These are phyloP conservation scores for Saturnispora gosingensis DNA, from an alignment of 805 yeast genomes.

Conservation along the genomic window DNA sequence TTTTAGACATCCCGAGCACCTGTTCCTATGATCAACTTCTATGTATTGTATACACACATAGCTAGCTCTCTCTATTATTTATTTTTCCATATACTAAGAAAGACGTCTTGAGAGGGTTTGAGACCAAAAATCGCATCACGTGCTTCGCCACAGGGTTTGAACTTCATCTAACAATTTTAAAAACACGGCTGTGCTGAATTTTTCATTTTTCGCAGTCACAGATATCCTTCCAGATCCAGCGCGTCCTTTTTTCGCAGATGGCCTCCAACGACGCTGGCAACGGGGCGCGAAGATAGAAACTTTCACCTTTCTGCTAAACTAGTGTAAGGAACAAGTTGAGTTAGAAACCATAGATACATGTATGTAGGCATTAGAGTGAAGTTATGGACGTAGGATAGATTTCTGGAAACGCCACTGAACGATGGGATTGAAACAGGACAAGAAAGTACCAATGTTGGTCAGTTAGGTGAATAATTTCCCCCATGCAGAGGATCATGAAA, in stretches of 20 bases:
- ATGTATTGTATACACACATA: too few relatives aligned
- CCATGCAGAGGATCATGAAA: too few relatives aligned
- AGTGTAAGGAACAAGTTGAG: not conserved
- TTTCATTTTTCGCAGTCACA: conserved; percentile 2
- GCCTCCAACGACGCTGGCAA: not conserved
- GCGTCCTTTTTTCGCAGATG: not conserved
- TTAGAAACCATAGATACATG: not conserved
- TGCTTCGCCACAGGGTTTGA: not conserved
- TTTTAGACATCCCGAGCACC: conserved; percentile 31
- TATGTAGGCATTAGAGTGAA: not conserved
- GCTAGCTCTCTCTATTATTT: not conserved
- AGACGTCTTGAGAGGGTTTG: too few relatives aligned
- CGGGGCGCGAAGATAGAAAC: not conserved
- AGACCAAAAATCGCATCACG: not conserved
- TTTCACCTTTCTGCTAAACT: not conserved
- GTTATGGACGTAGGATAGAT: not conserved
- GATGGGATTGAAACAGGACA: too few relatives aligned
- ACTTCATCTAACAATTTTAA: not conserved
- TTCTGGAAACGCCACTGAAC: too few relatives aligned
- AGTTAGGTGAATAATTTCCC: too few relatives aligned
- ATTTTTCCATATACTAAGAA: not conserved
- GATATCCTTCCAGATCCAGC: not conserved
- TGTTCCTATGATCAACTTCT: not conserved
- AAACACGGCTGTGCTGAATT: not conserved
- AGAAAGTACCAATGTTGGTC: too few relatives aligned